These are phyloP conservation scores for Glutinoglossum americanum DNA, from an alignment of 495 filamentous ascomycete species.

Conservation along the genomic window DNA sequence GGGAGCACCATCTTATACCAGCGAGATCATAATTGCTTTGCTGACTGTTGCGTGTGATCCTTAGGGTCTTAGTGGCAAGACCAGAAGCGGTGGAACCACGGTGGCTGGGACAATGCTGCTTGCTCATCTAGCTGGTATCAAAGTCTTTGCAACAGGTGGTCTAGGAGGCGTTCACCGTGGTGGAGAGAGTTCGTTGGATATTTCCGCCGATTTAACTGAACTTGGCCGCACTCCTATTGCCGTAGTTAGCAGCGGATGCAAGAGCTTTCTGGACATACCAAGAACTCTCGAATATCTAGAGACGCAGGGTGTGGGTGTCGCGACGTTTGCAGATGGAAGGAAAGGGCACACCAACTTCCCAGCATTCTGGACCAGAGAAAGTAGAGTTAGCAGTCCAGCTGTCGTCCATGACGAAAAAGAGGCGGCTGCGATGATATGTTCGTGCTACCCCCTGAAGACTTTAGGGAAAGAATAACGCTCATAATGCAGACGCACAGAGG, in stretches of 20 bases:
- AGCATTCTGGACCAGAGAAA: constrained; percentile 75
- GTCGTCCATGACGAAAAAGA: constrained; percentile 52
- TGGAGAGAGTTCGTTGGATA: constrained; percentile 67
- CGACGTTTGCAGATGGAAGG: constrained; percentile 69
- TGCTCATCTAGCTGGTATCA: constrained; percentile 70
- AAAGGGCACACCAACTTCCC: constrained; percentile 53
- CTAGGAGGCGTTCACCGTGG: constrained; percentile 85
- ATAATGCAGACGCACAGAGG: constrained; percentile 33
- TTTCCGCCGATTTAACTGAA: constrained; percentile 89
- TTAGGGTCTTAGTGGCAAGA: constrained; percentile 39
- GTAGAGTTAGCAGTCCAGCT: constrained; percentile 55
- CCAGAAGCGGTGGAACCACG: constrained; percentile 73
- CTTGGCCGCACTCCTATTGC: constrained; percentile 78
- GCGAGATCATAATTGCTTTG: background rate
- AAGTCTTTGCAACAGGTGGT: constrained; percentile 75
- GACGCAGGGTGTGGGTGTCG: constrained; percentile 72
- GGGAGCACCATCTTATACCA: background rate
- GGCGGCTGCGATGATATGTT: constrained; percentile 69
- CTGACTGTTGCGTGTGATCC: background rate
- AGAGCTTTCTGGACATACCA: constrained; percentile 86
- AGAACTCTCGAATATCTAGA: constrained; percentile 85
- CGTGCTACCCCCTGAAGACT: constrained; percentile 2
- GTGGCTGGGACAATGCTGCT: constrained; percentile 84
- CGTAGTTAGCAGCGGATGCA: constrained; percentile 76
- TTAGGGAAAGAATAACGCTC: background rate